Conservation (phyloP, 2,329 filamentous ascomycete species). For the Fusarium sp. region DNA sequence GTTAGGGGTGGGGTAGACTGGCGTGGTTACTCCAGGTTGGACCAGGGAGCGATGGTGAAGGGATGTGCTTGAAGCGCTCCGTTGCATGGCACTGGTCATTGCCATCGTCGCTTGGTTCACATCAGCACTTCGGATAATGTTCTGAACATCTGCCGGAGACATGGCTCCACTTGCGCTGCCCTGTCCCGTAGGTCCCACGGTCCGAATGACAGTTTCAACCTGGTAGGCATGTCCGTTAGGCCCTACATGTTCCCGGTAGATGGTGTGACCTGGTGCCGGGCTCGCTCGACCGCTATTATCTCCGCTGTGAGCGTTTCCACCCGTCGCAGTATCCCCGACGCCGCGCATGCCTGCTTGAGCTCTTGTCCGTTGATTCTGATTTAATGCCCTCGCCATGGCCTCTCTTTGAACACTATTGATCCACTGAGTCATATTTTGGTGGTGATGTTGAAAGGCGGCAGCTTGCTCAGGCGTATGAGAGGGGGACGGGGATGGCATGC, state of each 20-base stretch:
- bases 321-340: slow-evolving; percentile 53
- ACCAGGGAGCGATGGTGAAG: slow-evolving; percentile 53
- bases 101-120: slow-evolving; percentile 62
- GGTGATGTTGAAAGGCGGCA: slow-evolving; percentile 56
- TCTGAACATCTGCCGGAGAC: slow-evolving; percentile 62
- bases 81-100: slow-evolving; percentile 67
- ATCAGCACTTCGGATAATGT: slow-evolving; percentile 63
- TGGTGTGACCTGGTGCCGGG: slow-evolving; percentile 51
- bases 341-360: slow-evolving; percentile 59
- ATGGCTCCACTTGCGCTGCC: slow-evolving; percentile 49
- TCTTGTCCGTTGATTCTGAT: slow-evolving; percentile 61
- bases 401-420: slow-evolving; percentile 65
- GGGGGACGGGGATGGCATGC: slow-evolving; percentile 53
- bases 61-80: slow-evolving; percentile 65
- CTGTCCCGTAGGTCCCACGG: slow-evolving; percentile 30
- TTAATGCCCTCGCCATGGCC: slow-evolving; percentile 59
- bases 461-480: slow-evolving; percentile 49
- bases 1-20: slow-evolving; percentile 53
- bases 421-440: slow-evolving; percentile 62
- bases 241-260: slow-evolving; percentile 54
- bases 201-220: slow-evolving; percentile 54
- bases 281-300: slow-evolving; percentile 52
- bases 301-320: slow-evolving; percentile 38
- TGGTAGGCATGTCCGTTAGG: slow-evolving; percentile 55
- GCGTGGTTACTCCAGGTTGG: slow-evolving; percentile 62